Base-by-base conservation (phyloP, 306 rosid genomes). In the Myrica gale region DNA sequence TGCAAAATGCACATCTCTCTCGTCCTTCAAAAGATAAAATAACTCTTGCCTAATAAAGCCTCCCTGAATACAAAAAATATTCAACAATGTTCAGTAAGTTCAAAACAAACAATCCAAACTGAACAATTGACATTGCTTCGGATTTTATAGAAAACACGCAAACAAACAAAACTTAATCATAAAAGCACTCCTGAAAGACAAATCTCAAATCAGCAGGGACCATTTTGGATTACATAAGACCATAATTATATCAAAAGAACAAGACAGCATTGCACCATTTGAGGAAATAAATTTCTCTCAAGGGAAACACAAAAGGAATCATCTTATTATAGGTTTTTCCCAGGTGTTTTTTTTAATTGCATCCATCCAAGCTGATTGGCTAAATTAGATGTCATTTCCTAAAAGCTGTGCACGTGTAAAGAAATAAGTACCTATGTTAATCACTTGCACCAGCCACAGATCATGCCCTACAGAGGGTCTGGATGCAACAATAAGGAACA, bases 1-100 rank as follows among this genome's bases (percentile, higher is more conserved):
- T 23, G 92, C 77, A 77, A 92, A 92, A 78, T 88, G 97, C 57
- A 92, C 93, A 51, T 88, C 92, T 8, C 84, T 88, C 79, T 92
- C 97, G 5, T 79, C 81, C 79, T 87, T 90, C n/a, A 92, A 74
- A 48, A 92, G 88, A 73, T 86, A 81, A 74, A 81, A 92, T 13
- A 92, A 79, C 79, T 92, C 93, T 57, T 90, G 92, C 63, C 97
- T 78, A 69, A 75, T 84, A 68, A 82, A 68, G 17, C 97, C 97
- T 74, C 97, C 97, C 96, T 92, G 84, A 42, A 66, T 19, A 69
- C 32, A 48, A 44, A 12, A 21, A 19, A 21, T 5, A 0, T 37
- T 50, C 8, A 50, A 71, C 45, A 50, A 47, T 42, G 61, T 9
- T 65, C 17, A 72, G 55, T 16, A 66, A 47, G 68, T 65, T 65